Conservation (phyloP, 257 asterid genomes). For the Plantago elongata region DNA sequence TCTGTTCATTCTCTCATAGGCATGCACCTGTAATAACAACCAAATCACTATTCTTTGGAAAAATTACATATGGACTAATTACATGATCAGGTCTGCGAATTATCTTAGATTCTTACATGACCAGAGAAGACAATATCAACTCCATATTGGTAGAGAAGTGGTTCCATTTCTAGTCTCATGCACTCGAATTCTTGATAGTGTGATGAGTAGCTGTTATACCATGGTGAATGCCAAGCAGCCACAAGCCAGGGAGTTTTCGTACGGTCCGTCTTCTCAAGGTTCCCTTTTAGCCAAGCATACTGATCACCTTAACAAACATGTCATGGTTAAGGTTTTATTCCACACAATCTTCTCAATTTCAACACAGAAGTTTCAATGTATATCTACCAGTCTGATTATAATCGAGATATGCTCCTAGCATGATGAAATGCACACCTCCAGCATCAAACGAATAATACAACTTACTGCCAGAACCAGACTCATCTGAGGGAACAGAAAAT, state of each 20-base stretch:
- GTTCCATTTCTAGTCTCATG: constrained; percentile 87
- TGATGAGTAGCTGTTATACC: constrained; percentile 84
- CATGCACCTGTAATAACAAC: constrained; percentile 58
- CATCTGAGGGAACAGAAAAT: constrained; percentile 77
- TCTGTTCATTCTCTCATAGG: constrained; percentile 91
- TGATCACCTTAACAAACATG: constrained; percentile 53
- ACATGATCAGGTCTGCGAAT: too few species aligned
- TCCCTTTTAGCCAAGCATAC: constrained; percentile 76
- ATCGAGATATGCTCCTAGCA: constrained; percentile 72
- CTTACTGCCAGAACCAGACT: constrained; percentile 70
- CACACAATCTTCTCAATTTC: background rate
- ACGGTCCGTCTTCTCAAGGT: constrained; percentile 60
- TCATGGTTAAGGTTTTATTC: too few species aligned
- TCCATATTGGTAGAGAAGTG: constrained; percentile 53
- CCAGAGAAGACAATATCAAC: constrained; percentile 88
- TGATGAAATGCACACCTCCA: constrained; percentile 88
- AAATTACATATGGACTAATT: too few species aligned
- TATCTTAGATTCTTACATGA: constrained; percentile 84
- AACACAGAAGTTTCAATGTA: too few species aligned
- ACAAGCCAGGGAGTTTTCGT: constrained; percentile 83
- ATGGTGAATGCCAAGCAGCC: constrained; percentile 91
- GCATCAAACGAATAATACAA: constrained; percentile 88
- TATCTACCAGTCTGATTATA: constrained; percentile 57
- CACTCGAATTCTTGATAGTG: constrained; percentile 97
- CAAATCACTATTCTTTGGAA: too few species aligned